Percentiles rank a stretch among this genome's conserved stretches.
These are phyloP conservation scores for Candida glucosophila DNA, from an alignment of 1,139 yeast genomes.

Conservation along the genomic window DNA sequence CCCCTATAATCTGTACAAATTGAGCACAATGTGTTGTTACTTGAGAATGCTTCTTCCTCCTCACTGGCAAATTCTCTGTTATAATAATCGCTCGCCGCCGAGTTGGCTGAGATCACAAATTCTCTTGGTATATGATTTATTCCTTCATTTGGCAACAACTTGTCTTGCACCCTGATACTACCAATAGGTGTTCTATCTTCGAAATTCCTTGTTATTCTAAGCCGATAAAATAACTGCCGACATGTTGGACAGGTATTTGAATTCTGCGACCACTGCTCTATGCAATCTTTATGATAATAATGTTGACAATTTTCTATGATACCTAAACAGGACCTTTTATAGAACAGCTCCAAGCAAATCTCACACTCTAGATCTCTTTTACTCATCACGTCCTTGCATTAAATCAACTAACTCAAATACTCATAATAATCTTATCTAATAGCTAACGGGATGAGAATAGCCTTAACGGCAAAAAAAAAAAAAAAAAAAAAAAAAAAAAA, in stretches of 20 bases:
- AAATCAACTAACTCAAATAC: neutral
- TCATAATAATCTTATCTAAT: neutral
- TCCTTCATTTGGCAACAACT: slow-evolving; percentile 25
- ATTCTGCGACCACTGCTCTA: slow-evolving; percentile 37
- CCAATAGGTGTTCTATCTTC: slow-evolving; percentile 5
- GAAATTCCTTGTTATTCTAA: slow-evolving; percentile 12
- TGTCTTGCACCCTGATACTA: slow-evolving; percentile 21
- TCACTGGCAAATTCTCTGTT: too few relatives aligned
- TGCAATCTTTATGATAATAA: slow-evolving; percentile 38
- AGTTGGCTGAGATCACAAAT: slow-evolving; percentile 22
- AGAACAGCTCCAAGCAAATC: slow-evolving; percentile 38
- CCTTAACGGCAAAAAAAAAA: too few relatives aligned
- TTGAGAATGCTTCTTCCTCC: slow-evolving; percentile 1
- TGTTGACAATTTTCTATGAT: slow-evolving; percentile 33
- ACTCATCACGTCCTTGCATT: neutral
- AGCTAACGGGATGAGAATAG: too few relatives aligned
- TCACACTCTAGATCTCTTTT: slow-evolving; percentile 28
- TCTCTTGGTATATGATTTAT: slow-evolving; percentile 33
- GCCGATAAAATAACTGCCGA: slow-evolving; percentile 25
- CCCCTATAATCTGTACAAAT: slow-evolving; percentile 27
- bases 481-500: too few relatives aligned
- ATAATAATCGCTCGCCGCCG: too few relatives aligned
- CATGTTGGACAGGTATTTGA: slow-evolving; percentile 51
- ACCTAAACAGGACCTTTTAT: slow-evolving; percentile 18
- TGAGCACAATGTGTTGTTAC: slow-evolving; percentile 14